phyloP scores from a whole-genome alignment of 768 basidiomycete species.

The Amanita muscaria region DNA sequence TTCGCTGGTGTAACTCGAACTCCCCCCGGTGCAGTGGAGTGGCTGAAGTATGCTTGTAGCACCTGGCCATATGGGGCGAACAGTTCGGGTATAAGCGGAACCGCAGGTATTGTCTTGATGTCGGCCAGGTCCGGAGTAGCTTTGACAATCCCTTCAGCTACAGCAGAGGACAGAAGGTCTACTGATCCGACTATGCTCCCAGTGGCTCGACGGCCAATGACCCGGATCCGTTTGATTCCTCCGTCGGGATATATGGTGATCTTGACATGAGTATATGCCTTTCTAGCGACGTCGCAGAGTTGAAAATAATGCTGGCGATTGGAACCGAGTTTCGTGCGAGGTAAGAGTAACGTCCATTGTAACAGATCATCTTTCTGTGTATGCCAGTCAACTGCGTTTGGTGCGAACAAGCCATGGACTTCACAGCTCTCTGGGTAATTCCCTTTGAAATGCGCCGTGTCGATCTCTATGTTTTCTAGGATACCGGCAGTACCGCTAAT shows the following conservation, averaged over 20 bases:
- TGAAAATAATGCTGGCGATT: conserved; percentile 88
- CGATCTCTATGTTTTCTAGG: conserved; percentile 77
- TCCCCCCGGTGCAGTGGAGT: conserved; percentile 55
- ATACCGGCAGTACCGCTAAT: conserved; percentile 63
- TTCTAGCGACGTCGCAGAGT: conserved; percentile 52
- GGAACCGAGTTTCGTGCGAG: conserved; percentile 75
- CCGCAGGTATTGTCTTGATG: conserved; percentile 34
- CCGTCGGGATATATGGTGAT: conserved; percentile 93
- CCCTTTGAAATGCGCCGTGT: conserved; percentile 93
- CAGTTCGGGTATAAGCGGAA: conserved; percentile 74
- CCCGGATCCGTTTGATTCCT: conserved; percentile 86
- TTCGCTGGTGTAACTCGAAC: conserved; percentile 77
- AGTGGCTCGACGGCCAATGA: conserved; percentile 51
- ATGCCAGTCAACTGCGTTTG: conserved; percentile 29
- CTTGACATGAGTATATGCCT: conserved; percentile 72
- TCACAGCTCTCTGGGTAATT: conserved; percentile 91
- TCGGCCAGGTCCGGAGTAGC: conserved; percentile 1
- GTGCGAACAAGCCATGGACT: conserved; percentile 48
- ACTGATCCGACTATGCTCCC: conserved; percentile 3
- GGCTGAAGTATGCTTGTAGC: conserved; percentile 76
- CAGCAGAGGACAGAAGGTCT: neutral
- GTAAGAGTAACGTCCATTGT: conserved; percentile 68
- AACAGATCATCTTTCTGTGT: conserved; percentile 29
- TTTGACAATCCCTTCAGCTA: neutral
- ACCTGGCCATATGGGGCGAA: conserved; percentile 89